These are phyloP conservation scores for Cerrena zonata DNA, from an alignment of 1,284 basidiomycete genomes.

Conservation along the genomic window DNA sequence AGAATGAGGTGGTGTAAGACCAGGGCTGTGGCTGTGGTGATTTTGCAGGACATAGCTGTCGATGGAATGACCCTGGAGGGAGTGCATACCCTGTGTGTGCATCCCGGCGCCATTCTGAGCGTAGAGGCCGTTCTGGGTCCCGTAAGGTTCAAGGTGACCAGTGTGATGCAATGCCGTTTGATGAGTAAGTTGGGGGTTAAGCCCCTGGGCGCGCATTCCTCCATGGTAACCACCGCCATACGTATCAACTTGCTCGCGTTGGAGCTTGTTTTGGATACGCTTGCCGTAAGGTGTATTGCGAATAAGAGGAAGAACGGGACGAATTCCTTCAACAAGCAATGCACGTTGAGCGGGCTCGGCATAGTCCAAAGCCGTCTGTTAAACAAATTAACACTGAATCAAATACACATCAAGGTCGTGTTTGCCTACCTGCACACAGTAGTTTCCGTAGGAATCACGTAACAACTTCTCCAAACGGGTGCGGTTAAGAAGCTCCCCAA, in stretches of 20 bases:
- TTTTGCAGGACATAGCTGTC: conserved; percentile 75
- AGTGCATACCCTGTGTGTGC: conserved; percentile 43
- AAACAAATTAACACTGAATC: conserved; percentile 7
- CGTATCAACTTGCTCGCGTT: conserved; percentile 81
- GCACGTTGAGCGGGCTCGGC: conserved; percentile 85
- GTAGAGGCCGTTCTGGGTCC: conserved; percentile 57
- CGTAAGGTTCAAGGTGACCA: conserved; percentile 65
- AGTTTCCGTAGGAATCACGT: conserved; percentile 91
- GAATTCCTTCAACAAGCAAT: conserved; percentile 86
- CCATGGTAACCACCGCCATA: conserved; percentile 53
- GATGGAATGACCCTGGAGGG: conserved; percentile 61
- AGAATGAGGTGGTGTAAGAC: conserved; percentile 49
- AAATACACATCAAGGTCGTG: conserved; percentile 4
- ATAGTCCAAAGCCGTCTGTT: conserved; percentile 88
- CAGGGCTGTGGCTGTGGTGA: conserved; percentile 56
- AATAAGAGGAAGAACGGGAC: conserved; percentile 92
- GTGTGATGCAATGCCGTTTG: conserved; percentile 45
- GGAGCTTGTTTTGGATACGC: conserved; percentile 94
- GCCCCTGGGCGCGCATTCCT: conserved; percentile 49
- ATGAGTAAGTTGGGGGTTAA: conserved; percentile 51
- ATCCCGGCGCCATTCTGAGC: conserved; percentile 39
- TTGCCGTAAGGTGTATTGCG: conserved; percentile 97
- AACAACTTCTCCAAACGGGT: conserved; percentile 92
- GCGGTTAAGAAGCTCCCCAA: conserved; percentile 93
- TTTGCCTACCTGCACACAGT: conserved; percentile 76